Base-by-base conservation (phyloP, 345 rosid genomes). In the Litchi chinensis region DNA sequence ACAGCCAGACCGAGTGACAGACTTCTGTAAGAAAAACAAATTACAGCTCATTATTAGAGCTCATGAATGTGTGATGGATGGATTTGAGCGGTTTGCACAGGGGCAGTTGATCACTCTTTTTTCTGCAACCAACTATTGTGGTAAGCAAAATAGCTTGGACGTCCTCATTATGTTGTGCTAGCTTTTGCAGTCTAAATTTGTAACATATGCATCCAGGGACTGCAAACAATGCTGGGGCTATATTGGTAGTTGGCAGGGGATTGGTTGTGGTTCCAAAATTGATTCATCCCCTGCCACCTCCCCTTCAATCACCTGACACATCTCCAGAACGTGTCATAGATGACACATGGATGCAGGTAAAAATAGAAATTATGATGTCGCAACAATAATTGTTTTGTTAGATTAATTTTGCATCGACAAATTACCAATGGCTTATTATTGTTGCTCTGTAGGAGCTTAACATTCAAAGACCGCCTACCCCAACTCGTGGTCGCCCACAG, bases 51-150 rank as follows among this genome's bases (percentile, higher is more conserved):
- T 96, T 57, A 91, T 96, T 39, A 87, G 99, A 77, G 99, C 99
- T 0, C 99, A 96, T 73, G 99, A 96, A 87, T 96, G 99, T 79
- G 99, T 96, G 52, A 96, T 96, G 99, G 99, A 96, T 84, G 99
- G 99, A 71, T 96, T 96, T 84, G 99, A 96, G 81, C 89, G 99
- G 76, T 96, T 96, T 92, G 99, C 99, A 26, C 99, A 96, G 65
- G 99, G 99, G 40, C 99, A 96, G 81, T 83, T 96, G 87, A 96
- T 96, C 67, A 96, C 99, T 60, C 93, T 96, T 16, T 96, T 96
- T 70, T 96, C 99, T 0, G 99, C 99, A 41, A 96, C 99, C 63
- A 96, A 96, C 89, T 96, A 96, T 76, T 96, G 99, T 71, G 99
- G 99, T 94, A 78, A 87, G 90, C 75, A 71, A 76, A 60, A 32